Evolutionary conservation across 192 early-diverging fungal species (phyloP).

Genomic region (Backusella australiensis): DNA sequence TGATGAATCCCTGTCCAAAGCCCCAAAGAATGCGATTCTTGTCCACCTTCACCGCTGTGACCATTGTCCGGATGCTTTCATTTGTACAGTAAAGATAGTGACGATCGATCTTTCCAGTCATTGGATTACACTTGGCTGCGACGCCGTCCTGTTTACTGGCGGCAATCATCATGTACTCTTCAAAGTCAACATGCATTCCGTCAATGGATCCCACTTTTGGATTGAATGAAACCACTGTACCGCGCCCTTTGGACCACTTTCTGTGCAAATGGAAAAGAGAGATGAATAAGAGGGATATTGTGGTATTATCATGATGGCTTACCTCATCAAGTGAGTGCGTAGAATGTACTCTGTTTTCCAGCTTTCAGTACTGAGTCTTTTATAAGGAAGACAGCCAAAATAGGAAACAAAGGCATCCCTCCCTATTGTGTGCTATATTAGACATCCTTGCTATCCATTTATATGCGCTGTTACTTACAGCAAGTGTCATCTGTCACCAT

Average conservation of each 20-base stretch:
- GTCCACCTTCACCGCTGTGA: conserved; percentile 55
- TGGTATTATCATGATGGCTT: background rate
- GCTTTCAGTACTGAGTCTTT: conserved; percentile 24
- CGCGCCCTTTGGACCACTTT: conserved; percentile 50
- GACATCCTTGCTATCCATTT: background rate
- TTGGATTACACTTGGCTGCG: conserved; percentile 54
- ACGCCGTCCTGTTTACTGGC: conserved; percentile 51
- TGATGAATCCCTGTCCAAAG: conserved; percentile 48
- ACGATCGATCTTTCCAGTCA: conserved; percentile 60
- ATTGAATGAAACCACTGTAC: conserved; percentile 47
- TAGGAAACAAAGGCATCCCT: conserved; percentile 40
- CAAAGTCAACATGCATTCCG: conserved; percentile 43
- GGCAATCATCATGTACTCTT: conserved; percentile 52
- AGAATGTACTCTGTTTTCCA: conserved; percentile 45
- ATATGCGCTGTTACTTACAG: conserved; percentile 27
- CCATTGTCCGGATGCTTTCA: conserved; percentile 33
- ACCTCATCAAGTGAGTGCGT: conserved; percentile 37
- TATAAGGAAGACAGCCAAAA: conserved; percentile 42
- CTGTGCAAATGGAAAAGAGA: background rate
- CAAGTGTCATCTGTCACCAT: conserved; percentile 36
- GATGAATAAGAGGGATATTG: background rate
- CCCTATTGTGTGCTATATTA: conserved; percentile 14
- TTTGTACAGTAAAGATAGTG: conserved; percentile 46
- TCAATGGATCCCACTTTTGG: conserved; percentile 58
- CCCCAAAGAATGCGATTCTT: conserved; percentile 62